Base-by-base conservation (phyloP, 1,284 basidiomycete species). In the Crocinoboletus sp. region DNA sequence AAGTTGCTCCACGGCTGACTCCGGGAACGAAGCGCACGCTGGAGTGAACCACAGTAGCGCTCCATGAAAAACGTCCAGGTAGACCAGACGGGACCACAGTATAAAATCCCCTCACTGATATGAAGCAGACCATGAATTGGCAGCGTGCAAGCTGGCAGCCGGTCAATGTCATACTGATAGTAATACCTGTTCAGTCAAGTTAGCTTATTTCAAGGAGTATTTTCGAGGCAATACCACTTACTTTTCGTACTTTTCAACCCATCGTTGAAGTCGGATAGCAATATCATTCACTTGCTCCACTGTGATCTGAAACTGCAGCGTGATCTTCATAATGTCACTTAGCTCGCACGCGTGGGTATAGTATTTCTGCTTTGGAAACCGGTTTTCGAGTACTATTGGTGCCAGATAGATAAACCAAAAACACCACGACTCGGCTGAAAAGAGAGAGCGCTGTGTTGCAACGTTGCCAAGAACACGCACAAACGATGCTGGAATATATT, bases 351-450 rank as follows among this genome's bases (percentile, higher is more conserved):
- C 32, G 12, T 54, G 48, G 2, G 19, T 31, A 10, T 52, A 54
- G n/a, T 52, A 54, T 11, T 54, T 54, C 0, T 16, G 7, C 17
- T 48, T 51, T 1, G 2, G 23, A 24, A 54, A 52, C 0, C 20
- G 13, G 10, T 36, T 30, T 6, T 46, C 4, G 0, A 54, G 38
- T 0, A 54, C 25, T 0, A 16, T 32, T 4, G 44, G 53, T 1
- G 43, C 41, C 4, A 54, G 24, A 5, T 53, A 39, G 0, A 53
- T n/a, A 6, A 50, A 53, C 43, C 52, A 54, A 2, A 54, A 54
- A 0, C 48, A 38, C 52, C 52, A 54, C 0, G 40, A 43, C 13
- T 53, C 29, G 0, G 39, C 38, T 4, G 34, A 43, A 20, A 54
- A 54, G 0, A 24, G 15, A 1, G 45, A 43, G 5, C 10, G n/a